These are phyloP conservation scores for Sinapis alba DNA, from an alignment of 441 rosid genomes.

Conservation along the genomic window DNA sequence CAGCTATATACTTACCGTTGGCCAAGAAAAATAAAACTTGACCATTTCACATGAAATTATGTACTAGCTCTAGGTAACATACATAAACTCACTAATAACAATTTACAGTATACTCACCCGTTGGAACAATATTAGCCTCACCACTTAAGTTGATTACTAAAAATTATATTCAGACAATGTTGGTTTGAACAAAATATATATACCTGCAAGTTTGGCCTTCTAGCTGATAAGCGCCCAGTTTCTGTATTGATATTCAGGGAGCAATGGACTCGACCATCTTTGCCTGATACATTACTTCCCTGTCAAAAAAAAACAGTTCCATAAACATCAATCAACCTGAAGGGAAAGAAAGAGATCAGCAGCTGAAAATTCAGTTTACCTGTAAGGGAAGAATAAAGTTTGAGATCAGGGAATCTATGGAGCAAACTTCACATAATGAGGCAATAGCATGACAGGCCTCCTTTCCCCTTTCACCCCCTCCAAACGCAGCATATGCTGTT, in stretches of 20 bases:
- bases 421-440: constrained; percentile 86
- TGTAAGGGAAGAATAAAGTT: constrained; percentile 91
- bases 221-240: constrained; percentile 94
- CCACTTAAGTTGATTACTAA: background rate
- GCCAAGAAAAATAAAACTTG: background rate
- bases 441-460: constrained; percentile 94
- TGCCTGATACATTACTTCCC: constrained; percentile 81
- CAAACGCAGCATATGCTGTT: constrained; percentile 54
- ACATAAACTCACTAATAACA: background rate
- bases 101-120: background rate
- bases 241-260: constrained; percentile 94
- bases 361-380: constrained; percentile 43
- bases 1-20: background rate
- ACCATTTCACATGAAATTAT: background rate
- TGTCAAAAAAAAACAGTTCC: constrained; percentile 32
- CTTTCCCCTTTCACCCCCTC: constrained; percentile 55
- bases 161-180: constrained; percentile 6
- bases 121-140: background rate
- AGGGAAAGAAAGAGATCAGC: background rate
- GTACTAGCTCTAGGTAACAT: background rate
- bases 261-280: constrained; percentile 85
- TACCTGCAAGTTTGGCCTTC: constrained; percentile 96
- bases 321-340: constrained; percentile 19
- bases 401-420: constrained; percentile 87
- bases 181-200: constrained; percentile 1